Base-by-base conservation (phyloP, 2,329 filamentous ascomycete species). In the Arthrobotrys conoides region DNA sequence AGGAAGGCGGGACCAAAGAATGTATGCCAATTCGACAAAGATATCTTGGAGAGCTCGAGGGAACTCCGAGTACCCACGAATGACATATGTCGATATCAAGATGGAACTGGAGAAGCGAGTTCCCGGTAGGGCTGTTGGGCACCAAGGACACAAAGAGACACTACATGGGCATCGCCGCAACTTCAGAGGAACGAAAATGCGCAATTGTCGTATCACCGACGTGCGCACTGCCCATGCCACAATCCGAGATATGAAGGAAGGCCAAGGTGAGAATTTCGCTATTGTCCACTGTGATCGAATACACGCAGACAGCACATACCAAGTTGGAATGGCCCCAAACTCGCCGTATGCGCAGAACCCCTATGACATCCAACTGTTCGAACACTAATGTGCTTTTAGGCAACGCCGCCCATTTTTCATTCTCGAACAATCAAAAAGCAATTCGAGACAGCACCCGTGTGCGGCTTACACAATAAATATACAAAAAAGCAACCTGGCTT, bases 111-210 rank as follows among this genome's bases (percentile, higher is more conserved):
- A 36, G 66, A 73, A 41, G 61, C 70, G 59, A 67, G 61, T 55
- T 66, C 70, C 70, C 66, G 59, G 70, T 66, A 73, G 70, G 69
- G 69, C 69, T 72, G 69, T 64, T 55, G 55, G 55, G 20, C 49
- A 38, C 44, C 12, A 16, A 46, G 3, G 1, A 44, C 36, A 20
- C 20, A 27, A 27, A 24, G 36, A 55, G 51, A 36, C 30, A 30
- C n/a, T 36, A 59, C 14, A 8, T 55, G 51, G 10, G 48, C 48
- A 51, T 55, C 53, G 53, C 53, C 53, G 53, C 53, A 59, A 24
- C 36, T 48, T 41, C 12, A 33, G 18, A 53, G 14, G 22, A 36
- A 41, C 30, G 9, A n/a, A 10, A 24, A 38, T 63, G 44, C 67
- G 44, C 44, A 48, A 51, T 71, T 63, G 46, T 71, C 44, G 53